Evolutionary conservation across 169 alveolate species (phyloP).

Genomic region (Plasmodium adleri): DNA sequence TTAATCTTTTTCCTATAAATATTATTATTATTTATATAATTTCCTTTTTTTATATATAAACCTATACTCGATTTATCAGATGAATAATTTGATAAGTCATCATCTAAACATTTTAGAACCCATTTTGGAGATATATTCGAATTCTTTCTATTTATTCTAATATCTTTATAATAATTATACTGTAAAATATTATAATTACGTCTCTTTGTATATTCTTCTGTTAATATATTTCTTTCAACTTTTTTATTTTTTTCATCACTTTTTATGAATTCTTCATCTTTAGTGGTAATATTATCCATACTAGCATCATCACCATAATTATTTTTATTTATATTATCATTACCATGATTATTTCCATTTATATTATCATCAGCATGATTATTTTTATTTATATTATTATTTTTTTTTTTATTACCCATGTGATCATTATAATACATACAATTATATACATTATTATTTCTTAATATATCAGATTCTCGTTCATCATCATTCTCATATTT

Average conservation of each 20-base stretch:
- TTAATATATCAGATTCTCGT: no score
- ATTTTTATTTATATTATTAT: slow-evolving; percentile 1
- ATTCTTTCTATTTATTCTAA: background rate
- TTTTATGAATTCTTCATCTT: background rate
- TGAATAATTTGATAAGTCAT: slow-evolving; percentile 1
- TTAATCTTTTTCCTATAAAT: background rate
- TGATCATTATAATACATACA: no score
- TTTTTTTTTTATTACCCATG: background rate
- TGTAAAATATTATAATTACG: slow-evolving; percentile 22
- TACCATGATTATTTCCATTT: background rate
- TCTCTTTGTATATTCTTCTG: background rate
- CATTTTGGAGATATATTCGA: background rate
- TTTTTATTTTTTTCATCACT: background rate
- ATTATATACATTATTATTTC: no score
- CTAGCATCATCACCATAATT: background rate
- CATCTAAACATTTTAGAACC: slow-evolving; percentile 30
- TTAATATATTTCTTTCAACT: background rate
- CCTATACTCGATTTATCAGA: slow-evolving; percentile 46
- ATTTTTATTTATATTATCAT: background rate
- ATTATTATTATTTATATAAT: background rate
- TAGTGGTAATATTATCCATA: no score
- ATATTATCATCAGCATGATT: background rate
- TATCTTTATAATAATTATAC: slow-evolving; percentile 33
- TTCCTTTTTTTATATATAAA: slow-evolving; percentile 13
- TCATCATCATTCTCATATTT: no score